Evolutionary conservation across 1,284 basidiomycete genomes (phyloP).

Genomic region (Ganoderma multipileum): DNA sequence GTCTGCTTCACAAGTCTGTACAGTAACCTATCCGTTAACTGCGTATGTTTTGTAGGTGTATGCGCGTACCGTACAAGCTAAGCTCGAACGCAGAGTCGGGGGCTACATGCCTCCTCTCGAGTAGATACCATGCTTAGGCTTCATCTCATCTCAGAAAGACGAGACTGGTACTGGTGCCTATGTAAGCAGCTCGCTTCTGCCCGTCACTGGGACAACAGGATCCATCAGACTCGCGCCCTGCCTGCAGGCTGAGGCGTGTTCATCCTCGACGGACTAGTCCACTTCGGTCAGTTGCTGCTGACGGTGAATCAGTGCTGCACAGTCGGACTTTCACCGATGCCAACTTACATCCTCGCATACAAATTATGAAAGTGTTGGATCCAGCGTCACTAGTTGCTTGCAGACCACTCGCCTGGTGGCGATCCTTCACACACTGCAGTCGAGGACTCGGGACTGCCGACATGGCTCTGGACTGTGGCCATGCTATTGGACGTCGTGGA

Average conservation of each 20-base stretch:
- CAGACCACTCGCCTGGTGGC: too few relatives aligned
- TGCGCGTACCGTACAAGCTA: too few relatives aligned
- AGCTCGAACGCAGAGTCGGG: too few relatives aligned
- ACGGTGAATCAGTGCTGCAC: not conserved
- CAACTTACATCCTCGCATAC: not conserved
- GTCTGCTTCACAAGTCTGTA: not conserved
- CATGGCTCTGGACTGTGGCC: not conserved
- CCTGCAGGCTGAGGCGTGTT: constrained; percentile 14
- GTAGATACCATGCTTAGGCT: not conserved
- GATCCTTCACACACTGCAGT: not conserved
- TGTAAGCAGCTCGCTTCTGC: not conserved
- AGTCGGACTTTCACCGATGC: too few relatives aligned
- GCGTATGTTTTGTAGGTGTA: not conserved
- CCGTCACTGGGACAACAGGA: constrained; percentile 5
- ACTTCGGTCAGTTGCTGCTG: not conserved
- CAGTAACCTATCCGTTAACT: not conserved
- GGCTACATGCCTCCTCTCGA: not conserved
- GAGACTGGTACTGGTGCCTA: not conserved
- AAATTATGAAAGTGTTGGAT: too few relatives aligned
- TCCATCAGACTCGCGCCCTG: not conserved
- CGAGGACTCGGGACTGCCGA: not conserved
- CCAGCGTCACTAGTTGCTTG: too few relatives aligned
- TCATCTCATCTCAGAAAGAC: not conserved
- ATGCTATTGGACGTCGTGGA: not conserved
- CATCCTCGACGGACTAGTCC: not conserved